Evolutionary conservation across 1,284 basidiomycete genomes (phyloP).

Genomic region (Athelia psychrophila): DNA sequence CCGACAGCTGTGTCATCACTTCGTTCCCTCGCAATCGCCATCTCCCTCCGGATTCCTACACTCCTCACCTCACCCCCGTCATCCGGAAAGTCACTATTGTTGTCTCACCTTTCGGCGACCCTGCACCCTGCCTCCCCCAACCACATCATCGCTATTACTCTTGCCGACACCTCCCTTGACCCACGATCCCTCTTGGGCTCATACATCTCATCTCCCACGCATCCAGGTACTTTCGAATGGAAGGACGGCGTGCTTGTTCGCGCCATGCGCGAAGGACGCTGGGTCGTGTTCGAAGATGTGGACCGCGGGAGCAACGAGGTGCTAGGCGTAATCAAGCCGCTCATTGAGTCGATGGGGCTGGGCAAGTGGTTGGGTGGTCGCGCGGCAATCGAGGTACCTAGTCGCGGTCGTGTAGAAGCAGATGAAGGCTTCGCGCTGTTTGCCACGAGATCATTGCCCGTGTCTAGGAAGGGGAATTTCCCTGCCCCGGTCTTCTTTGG

Average conservation of each 20-base stretch:
- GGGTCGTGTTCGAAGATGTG: constrained; percentile 94
- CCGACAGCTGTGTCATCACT: constrained; percentile 60
- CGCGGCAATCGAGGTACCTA: constrained; percentile 69
- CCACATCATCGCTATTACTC: constrained; percentile 80
- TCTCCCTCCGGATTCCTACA: constrained; percentile 72
- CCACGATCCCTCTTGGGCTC: constrained; percentile 93
- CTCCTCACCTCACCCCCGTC: constrained; percentile 89
- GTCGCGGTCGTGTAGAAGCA: constrained; percentile 67
- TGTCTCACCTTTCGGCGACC: constrained; percentile 72
- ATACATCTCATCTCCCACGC: constrained; percentile 85
- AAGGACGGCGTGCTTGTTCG: constrained; percentile 93
- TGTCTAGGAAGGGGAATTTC: constrained; percentile 41
- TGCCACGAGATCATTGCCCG: constrained; percentile 68
- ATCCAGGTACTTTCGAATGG: constrained; percentile 94
- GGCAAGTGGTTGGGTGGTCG: constrained; percentile 78
- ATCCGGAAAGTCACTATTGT: constrained; percentile 84
- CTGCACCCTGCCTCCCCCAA: constrained; percentile 58
- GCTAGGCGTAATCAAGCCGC: constrained; percentile 78
- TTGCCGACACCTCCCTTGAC: constrained; percentile 94
- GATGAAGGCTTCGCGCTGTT: constrained; percentile 77
- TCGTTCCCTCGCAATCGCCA: constrained; percentile 59
- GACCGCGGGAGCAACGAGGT: constrained; percentile 89
- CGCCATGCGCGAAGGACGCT: constrained; percentile 88
- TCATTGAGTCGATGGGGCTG: constrained; percentile 76
- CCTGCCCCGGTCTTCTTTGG: constrained; percentile 72